phyloP scores from a whole-genome alignment of 345 rosid genomes.

The Psidium guajava region DNA sequence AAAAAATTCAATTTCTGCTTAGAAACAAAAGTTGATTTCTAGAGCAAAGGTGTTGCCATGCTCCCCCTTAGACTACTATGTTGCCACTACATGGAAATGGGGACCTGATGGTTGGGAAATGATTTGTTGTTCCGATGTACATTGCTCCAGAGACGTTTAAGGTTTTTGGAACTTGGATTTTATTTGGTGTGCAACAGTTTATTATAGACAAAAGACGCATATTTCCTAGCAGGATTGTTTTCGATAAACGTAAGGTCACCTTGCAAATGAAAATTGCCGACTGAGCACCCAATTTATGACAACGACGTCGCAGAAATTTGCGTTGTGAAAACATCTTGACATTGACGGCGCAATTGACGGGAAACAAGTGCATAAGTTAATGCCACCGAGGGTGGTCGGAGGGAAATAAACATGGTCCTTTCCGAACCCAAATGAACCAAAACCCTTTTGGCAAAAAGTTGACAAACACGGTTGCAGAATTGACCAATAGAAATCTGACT shows the following conservation, averaged over 20 bases:
- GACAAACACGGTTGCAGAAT: not conserved
- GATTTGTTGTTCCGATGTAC: not conserved
- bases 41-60: too few species aligned
- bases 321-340: not conserved
- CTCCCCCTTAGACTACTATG: not conserved
- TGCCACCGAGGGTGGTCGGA: not conserved
- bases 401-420: not conserved
- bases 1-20: too few species aligned
- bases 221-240: not conserved
- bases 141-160: not conserved
- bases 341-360: not conserved
- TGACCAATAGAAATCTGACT: not conserved
- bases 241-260: not conserved
- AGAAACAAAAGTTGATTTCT: too few species aligned
- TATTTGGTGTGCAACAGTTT: not conserved
- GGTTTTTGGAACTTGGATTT: not conserved
- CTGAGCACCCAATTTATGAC: not conserved
- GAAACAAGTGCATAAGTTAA: not conserved
- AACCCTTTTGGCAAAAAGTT: not conserved
- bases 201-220: not conserved
- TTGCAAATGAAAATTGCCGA: not conserved
- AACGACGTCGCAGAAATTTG: not conserved
- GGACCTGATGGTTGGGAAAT: not conserved
- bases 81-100: not conserved
- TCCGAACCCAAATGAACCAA: not conserved